A percentile compares a stretch with the other conserved stretches of the same genome.
Evolutionary conservation across 257 asterid species (phyloP).

Genomic region (Ehretia macrophylla): DNA sequence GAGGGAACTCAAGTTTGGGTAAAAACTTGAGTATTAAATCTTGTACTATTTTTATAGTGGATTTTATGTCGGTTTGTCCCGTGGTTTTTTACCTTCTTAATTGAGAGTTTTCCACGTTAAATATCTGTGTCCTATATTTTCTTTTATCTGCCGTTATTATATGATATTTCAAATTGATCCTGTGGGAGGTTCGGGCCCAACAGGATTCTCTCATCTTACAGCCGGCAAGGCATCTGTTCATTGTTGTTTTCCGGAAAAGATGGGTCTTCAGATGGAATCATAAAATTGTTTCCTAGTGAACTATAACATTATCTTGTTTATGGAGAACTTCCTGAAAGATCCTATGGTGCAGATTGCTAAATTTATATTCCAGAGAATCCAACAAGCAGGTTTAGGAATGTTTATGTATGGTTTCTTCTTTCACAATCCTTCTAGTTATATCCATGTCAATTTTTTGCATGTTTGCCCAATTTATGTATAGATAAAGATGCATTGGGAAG

Average conservation of each 20-base stretch:
- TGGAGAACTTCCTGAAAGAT: conserved; percentile 95
- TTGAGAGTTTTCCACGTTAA: too few species aligned
- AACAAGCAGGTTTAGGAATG: conserved; percentile 97
- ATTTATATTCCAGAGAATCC: conserved; percentile 82
- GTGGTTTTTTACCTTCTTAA: too few species aligned
- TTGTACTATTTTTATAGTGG: too few species aligned
- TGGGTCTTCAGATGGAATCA: neutral
- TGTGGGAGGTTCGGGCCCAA: too few species aligned
- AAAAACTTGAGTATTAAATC: too few species aligned
- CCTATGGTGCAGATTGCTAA: conserved; percentile 93
- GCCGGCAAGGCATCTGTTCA: neutral
- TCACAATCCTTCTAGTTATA: conserved; percentile 14
- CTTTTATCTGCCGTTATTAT: too few species aligned
- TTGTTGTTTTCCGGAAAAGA: neutral
- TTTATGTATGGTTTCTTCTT: conserved; percentile 81
- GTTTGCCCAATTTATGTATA: conserved; percentile 4
- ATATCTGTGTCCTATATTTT: too few species aligned
- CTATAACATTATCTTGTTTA: conserved; percentile 9
- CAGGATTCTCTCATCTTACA: neutral
- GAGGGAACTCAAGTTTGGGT: too few species aligned
- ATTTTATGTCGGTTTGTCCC: too few species aligned
- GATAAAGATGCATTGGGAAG: conserved; percentile 14
- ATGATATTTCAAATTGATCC: too few species aligned
- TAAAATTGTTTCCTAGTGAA: neutral
- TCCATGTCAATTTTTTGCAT: too few species aligned